Evolutionary conservation across 2,329 filamentous ascomycete genomes (phyloP).

Genomic region (Pyrenophora tritici-repentis): DNA sequence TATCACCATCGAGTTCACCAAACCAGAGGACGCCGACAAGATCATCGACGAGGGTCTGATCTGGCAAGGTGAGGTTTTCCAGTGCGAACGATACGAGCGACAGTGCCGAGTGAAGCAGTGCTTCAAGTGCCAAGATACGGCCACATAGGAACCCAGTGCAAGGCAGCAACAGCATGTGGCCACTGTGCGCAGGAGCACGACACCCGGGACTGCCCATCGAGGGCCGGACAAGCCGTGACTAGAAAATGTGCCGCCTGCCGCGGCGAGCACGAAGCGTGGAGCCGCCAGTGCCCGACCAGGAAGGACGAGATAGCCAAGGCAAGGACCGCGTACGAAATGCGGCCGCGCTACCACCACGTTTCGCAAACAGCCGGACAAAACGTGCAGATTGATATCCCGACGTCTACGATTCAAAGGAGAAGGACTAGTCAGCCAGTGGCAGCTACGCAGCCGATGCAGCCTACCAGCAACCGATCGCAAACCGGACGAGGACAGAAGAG

Average conservation of each 20-base stretch:
- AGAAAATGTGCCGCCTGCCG: slow-evolving; percentile 20
- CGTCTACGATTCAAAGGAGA: not conserved
- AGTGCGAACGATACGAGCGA: slow-evolving; percentile 21
- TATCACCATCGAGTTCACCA: slow-evolving; percentile 21
- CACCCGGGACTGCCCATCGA: slow-evolving; percentile 8
- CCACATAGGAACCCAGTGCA: slow-evolving; percentile 27
- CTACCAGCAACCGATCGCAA: slow-evolving; percentile 5
- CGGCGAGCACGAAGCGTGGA: slow-evolving; percentile 19
- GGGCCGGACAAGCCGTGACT: slow-evolving; percentile 1
- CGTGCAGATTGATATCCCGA: not conserved
- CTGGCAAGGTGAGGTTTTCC: slow-evolving; percentile 19
- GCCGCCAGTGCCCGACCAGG: slow-evolving; percentile 18
- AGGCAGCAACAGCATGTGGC: slow-evolving; percentile 19
- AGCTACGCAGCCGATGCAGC: not conserved
- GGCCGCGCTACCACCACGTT: slow-evolving; percentile 10
- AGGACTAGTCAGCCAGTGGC: not conserved
- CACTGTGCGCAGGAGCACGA: slow-evolving; percentile 2
- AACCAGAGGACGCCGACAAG: slow-evolving; percentile 23
- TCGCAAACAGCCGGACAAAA: slow-evolving; percentile 1
- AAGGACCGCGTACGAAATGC: slow-evolving; percentile 17
- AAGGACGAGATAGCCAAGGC: slow-evolving; percentile 18
- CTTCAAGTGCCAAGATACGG: slow-evolving; percentile 25
- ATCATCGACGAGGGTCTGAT: no score
- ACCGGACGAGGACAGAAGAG: slow-evolving; percentile 10
- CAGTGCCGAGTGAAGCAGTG: slow-evolving; percentile 16